Conservation (phyloP, 148 eudicot species). For the Hydrangea macrophylla region DNA sequence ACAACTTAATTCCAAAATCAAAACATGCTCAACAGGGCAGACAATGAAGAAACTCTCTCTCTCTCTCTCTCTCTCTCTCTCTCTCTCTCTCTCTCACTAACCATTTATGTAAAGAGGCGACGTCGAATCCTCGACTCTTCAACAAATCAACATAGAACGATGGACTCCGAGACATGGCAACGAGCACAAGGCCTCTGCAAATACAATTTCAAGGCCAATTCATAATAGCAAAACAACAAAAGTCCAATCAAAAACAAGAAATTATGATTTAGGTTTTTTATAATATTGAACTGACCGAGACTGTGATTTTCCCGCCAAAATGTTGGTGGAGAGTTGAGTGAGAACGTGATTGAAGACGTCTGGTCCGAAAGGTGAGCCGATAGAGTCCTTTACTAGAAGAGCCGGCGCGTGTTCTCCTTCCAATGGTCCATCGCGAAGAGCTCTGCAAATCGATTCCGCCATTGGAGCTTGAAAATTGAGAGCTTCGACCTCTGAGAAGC, state of each 20-base stretch:
- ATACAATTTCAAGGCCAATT: not conserved
- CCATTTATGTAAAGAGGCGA: constrained; percentile 45
- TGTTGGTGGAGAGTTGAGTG: constrained; percentile 56
- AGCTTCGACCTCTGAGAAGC: constrained; percentile 2
- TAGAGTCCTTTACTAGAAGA: constrained; percentile 61
- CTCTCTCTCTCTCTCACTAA: constrained; percentile 9
- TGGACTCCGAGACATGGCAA: constrained; percentile 68
- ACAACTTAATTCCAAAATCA: not conserved
- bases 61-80: too few species aligned
- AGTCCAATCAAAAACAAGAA: not conserved
- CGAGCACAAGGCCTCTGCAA: constrained; percentile 69
- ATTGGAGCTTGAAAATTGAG: constrained; percentile 19
- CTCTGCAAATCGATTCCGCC: constrained; percentile 78
- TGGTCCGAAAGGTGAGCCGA: constrained; percentile 47
- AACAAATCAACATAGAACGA: constrained; percentile 54
- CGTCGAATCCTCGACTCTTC: constrained; percentile 45
- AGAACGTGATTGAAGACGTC: constrained; percentile 66
- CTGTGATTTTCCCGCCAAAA: constrained; percentile 71
- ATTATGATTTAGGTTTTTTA: not conserved
- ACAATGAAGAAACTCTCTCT: not conserved
- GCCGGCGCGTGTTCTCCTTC: constrained; percentile 89
- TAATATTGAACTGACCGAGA: constrained; percentile 35
- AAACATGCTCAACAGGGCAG: not conserved
- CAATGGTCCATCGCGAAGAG: constrained; percentile 72
- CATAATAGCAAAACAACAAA: not conserved